phyloP scores from a whole-genome alignment of 192 early-diverging fungal species.

The Coemansia sp. region DNA sequence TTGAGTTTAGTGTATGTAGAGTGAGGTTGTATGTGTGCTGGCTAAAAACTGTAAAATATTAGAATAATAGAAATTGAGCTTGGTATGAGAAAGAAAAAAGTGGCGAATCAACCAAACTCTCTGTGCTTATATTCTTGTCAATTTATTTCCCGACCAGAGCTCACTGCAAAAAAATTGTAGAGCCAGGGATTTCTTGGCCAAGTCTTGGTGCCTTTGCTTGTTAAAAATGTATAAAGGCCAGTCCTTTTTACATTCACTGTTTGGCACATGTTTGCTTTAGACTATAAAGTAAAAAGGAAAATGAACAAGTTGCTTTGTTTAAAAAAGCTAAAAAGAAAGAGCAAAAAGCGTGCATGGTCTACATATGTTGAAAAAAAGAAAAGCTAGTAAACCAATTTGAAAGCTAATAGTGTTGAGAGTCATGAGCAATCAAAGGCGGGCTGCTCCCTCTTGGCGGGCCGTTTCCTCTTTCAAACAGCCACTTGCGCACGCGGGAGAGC shows the following conservation, averaged over 20 bases:
- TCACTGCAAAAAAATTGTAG: neutral
- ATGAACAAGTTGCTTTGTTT: neutral
- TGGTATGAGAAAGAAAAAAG: neutral
- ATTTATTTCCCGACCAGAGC: neutral
- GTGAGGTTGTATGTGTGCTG: neutral
- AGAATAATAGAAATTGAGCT: neutral
- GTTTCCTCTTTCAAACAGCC: neutral
- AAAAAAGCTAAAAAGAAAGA: neutral
- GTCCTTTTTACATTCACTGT: neutral
- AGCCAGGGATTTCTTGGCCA: neutral
- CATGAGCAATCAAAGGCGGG: neutral
- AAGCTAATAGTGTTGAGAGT: neutral
- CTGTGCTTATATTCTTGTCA: neutral
- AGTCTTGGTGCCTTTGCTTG: conserved; percentile 5
- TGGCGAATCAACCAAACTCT: neutral
- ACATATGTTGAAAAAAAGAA: neutral
- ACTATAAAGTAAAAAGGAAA: neutral
- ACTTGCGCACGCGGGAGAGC: neutral
- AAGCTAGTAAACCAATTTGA: neutral
- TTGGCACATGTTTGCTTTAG: neutral
- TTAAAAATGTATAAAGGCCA: neutral
- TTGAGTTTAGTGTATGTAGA: neutral
- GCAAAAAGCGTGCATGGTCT: neutral
- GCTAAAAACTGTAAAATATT: neutral
- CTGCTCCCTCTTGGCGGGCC: neutral